These are phyloP conservation scores for Candida verbasci DNA, from an alignment of 805 yeast genomes.

Conservation along the genomic window DNA sequence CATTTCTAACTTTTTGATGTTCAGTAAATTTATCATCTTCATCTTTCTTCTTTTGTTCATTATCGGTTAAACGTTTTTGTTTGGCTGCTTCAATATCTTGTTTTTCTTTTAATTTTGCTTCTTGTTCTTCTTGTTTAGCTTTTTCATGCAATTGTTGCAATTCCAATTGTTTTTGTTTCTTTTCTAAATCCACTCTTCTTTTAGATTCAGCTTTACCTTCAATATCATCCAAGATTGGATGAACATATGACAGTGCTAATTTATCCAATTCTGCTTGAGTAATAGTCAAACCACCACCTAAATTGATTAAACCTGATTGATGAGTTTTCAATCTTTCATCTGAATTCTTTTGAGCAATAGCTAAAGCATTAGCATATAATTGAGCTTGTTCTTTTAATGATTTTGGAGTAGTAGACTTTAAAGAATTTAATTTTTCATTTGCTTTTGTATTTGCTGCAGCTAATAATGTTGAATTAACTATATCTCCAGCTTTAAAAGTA, in stretches of 20 bases:
- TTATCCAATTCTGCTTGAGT: conserved; percentile 69
- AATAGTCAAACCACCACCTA: conserved; percentile 88
- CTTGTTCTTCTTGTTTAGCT: conserved; percentile 24
- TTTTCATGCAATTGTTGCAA: conserved; percentile 27
- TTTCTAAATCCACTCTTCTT: conserved; percentile 43
- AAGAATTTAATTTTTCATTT: conserved; percentile 30
- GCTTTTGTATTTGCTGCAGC: conserved; percentile 49
- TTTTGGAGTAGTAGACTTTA: conserved; percentile 22
- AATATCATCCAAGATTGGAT: conserved; percentile 78
- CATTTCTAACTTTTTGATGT: conserved; percentile 26
- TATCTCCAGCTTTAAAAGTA: conserved; percentile 37
- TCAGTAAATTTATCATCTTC: conserved; percentile 26
- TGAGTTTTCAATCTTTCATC: conserved; percentile 48
- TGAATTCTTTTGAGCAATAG: conserved; percentile 66
- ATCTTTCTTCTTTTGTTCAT: conserved; percentile 26
- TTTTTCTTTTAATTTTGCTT: conserved; percentile 29
- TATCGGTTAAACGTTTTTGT: conserved; percentile 25
- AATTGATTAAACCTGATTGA: conserved; percentile 54
- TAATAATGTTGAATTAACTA: conserved; percentile 44
- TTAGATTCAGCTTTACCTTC: conserved; percentile 65
- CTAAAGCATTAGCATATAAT: conserved; percentile 68
- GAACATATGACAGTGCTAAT: conserved; percentile 74
- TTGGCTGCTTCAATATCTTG: conserved; percentile 33
- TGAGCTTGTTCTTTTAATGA: conserved; percentile 45
- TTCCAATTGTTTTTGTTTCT: conserved; percentile 31